These are phyloP conservation scores for Neurospora cerealis DNA, from an alignment of 495 filamentous ascomycete species.

Conservation along the genomic window DNA sequence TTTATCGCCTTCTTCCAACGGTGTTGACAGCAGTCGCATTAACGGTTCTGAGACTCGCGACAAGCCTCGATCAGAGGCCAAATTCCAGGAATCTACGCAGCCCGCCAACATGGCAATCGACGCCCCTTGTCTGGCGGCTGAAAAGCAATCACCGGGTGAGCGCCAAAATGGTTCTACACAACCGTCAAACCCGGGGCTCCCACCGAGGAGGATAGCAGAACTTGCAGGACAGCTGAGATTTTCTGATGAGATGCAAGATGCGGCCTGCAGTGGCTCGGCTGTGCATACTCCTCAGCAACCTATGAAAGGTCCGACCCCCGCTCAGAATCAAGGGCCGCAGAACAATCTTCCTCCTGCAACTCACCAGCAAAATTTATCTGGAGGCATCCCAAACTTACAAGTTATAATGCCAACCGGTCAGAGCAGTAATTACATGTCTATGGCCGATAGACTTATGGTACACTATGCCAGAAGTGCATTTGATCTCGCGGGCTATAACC, in stretches of 20 bases:
- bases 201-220: background rate
- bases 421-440: background rate
- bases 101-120: background rate
- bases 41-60: background rate
- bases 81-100: background rate
- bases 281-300: background rate
- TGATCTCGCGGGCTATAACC: background rate
- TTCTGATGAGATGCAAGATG: background rate
- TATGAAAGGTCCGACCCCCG: background rate
- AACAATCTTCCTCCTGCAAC: background rate
- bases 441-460: background rate
- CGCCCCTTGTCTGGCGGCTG: background rate
- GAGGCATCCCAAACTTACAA: background rate
- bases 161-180: background rate
- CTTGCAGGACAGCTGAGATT: background rate
- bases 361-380: background rate
- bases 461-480: background rate
- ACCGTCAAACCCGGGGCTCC: background rate
- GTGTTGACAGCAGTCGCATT: background rate
- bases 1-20: slow-evolving; percentile 2
- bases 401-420: background rate
- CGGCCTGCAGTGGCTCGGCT: background rate
- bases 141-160: background rate
- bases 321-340: background rate
- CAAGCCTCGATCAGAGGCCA: background rate